A percentile compares a stretch with the other conserved stretches of the same genome.
phyloP scores from a whole-genome alignment of 2,329 filamentous ascomycete genomes.

The Aureobasidium sp. region DNA sequence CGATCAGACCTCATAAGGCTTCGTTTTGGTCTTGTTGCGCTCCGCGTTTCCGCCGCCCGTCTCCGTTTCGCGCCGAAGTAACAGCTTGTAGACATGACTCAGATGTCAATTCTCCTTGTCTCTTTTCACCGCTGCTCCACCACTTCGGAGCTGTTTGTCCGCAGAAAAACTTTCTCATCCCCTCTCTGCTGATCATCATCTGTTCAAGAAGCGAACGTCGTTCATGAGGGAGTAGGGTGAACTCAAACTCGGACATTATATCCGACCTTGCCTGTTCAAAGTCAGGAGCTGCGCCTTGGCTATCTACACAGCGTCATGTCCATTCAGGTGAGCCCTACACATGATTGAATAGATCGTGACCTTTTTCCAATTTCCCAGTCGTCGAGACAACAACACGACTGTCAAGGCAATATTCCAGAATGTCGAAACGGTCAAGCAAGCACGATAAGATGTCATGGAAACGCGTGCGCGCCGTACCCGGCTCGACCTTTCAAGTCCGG shows the following conservation, averaged over 20 bases:
- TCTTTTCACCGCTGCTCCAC: conserved; percentile 6
- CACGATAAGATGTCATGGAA: not conserved
- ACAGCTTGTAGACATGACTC: conserved; percentile 6
- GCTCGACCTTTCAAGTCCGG: not conserved
- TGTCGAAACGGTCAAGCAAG: not conserved
- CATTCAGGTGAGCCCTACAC: not conserved
- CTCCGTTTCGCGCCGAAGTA: conserved; percentile 7
- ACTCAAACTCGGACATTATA: not conserved
- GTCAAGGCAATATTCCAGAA: conserved; percentile 13
- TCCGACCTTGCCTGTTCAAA: not conserved
- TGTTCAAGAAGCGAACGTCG: conserved; percentile 4
- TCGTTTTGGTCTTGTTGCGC: conserved; percentile 2
- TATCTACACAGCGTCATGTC: not conserved
- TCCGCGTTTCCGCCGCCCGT: not conserved
- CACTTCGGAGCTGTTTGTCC: not conserved
- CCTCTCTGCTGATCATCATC: conserved; percentile 6
- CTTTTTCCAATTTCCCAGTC: conserved; percentile 1
- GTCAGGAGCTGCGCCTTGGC: not conserved
- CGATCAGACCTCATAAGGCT: not conserved
- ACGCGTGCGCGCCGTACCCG: not conserved
- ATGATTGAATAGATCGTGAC: not conserved
- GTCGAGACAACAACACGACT: conserved; percentile 10
- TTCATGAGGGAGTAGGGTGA: not conserved
- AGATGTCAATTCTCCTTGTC: not conserved
- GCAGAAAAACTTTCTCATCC: conserved; percentile 6